Base-by-base conservation (phyloP, 306 rosid genomes). In the Quillaja saponaria region DNA sequence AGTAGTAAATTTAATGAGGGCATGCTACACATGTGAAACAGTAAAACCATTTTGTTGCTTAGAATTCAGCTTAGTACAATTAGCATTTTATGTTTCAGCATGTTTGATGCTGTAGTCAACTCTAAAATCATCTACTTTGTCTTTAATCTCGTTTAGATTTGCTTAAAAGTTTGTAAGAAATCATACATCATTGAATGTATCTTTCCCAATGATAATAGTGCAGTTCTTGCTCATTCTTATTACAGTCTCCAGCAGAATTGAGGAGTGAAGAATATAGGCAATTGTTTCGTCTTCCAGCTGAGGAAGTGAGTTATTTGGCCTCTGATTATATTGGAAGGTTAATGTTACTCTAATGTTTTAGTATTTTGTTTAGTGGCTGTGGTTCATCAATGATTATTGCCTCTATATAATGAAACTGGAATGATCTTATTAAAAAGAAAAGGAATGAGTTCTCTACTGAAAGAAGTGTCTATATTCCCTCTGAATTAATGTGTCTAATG, bases 191-290 rank as follows among this genome's bases (percentile, higher is more conserved):
- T 56, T 45, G 14, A 62, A 37, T 19, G 50, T 19, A 34, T 50
- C 5, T 50, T 57, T 11, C 40, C 39, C 60, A 54, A 18, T 35
- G 33, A 44, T 41, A 18, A 11, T 35, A 56, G n/a, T 35, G 15
- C 38, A 35, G 11, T 10, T 21, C 31, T 48, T 57, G 49, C 62
- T 18, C 61, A 54, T 7, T 64, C 47, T 12, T 62, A 49, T 79
- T 69, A 3, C 82, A 81, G 95, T 58, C 79, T 63, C 71, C 76
- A 5, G 73, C 78, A 1, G 15, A 34, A 21, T 72, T 81, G 82
- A 92, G 73, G 81, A 92, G 96, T 20, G 96, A 92, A 80, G 99
- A 92, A 76, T 92, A 92, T 67, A 88, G 96, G 9, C 99, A 86
- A 53, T 76, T 92, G 83, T 92, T 92, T 73, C 97, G 87, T 28